Evolutionary conservation across 2,329 filamentous ascomycete genomes (phyloP).

Genomic region (Colletotrichum sp.): DNA sequence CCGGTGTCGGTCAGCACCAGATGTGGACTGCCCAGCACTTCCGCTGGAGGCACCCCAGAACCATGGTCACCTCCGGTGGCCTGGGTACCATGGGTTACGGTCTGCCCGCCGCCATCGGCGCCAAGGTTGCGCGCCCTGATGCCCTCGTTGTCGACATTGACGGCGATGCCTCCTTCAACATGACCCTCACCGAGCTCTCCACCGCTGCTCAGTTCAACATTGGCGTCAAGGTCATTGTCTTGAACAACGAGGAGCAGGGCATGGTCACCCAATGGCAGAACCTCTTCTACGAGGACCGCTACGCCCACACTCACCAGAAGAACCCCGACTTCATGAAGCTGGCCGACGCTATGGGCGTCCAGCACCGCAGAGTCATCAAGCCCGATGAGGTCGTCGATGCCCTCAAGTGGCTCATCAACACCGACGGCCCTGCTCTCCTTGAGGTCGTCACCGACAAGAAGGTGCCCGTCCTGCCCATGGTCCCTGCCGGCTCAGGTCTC

Average conservation of each 20-base stretch:
- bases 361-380: slow-evolving; percentile 73
- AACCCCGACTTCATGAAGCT: slow-evolving; percentile 98
- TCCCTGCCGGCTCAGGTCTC: slow-evolving; percentile 83
- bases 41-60: slow-evolving; percentile 88
- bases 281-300: slow-evolving; percentile 95
- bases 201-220: slow-evolving; percentile 97
- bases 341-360: slow-evolving; percentile 87
- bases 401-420: slow-evolving; percentile 87
- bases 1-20: slow-evolving; percentile 96
- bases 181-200: slow-evolving; percentile 95
- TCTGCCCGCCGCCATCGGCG: slow-evolving; percentile 91
- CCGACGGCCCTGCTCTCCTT: slow-evolving; percentile 88
- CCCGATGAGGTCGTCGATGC: slow-evolving; percentile 78
- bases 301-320: slow-evolving; percentile 87
- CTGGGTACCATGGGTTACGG: slow-evolving; percentile 91
- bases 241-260: slow-evolving; percentile 98
- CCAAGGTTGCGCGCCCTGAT: slow-evolving; percentile 80
- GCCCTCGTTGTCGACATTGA: slow-evolving; percentile 94
- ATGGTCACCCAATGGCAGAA: slow-evolving; percentile 99
- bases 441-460: slow-evolving; percentile 92
- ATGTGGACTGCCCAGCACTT: slow-evolving; percentile 99
- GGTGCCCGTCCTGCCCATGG: slow-evolving; percentile 97
- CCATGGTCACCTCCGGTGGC: slow-evolving; percentile 96
- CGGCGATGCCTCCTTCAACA: slow-evolving; percentile 98
- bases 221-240: slow-evolving; percentile 89